Evolutionary conservation across 2,329 filamentous ascomycete species (phyloP), one percentile per base, ranked within the genome.

Genomic region (Apiospora hydei): DNA sequence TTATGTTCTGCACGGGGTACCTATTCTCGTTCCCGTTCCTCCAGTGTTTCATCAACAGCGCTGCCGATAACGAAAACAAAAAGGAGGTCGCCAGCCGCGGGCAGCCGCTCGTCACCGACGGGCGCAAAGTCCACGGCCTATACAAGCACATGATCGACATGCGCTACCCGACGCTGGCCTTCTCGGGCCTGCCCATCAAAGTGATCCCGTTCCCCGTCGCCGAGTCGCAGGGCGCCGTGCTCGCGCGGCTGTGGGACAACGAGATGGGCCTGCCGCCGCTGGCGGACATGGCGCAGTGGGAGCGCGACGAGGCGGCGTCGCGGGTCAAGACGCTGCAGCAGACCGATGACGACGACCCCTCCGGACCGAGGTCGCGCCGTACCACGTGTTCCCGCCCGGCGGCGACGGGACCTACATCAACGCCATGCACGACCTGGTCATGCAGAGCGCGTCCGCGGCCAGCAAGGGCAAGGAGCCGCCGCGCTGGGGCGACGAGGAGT

Each of bases 1-100:
- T 98, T 7, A 80, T 98, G 41, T 98, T 96, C 81, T 95, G 94
- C 80, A 98, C 96, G 0, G 96, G 96, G 0, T 98, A 97, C 78
- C 89, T 97, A 71, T 98, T 94, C 82, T 91, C 92, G 6, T 93
- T 93, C 72, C 94, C 95, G 0, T 98, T 98, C 78, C 80, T 92
- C 5, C 79, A 80, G 16, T 79, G 82, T 2, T 75, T 88, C 70
- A 26, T 26, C 18, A 34, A 43, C 26, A 24, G 10, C 47, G 47
- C 10, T 30, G 47, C 10, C 30, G 66, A 68, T 3, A 43, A 10
- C 41, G 21, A 43, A 8, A n/a, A 26, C 34, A n/a, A 43, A 14
- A 18, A 61, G 34, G 53, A 38, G 16, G 53, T 11, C 30, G 16
- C 53, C 16, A 26, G 66, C 38, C 26, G 38, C 51, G 34, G 69